Evolutionary conservation across 164 flowering plant genomes (phyloP).

Genomic region (Stephania japonica): DNA sequence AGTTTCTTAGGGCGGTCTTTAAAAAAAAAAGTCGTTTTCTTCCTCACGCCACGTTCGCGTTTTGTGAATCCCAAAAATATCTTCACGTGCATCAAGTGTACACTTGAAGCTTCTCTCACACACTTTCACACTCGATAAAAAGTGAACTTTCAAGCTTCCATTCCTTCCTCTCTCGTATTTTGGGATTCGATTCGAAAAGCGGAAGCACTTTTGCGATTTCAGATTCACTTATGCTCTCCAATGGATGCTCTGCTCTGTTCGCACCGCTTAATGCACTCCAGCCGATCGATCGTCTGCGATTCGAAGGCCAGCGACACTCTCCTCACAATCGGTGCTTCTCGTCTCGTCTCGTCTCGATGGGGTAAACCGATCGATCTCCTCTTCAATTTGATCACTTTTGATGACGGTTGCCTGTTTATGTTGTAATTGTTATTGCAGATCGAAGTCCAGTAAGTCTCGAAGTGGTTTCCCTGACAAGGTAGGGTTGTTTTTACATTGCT

Average conservation of each 20-base stretch:
- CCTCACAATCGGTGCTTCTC: neutral
- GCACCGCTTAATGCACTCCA: neutral
- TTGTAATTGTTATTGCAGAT: conserved; percentile 17
- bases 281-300: conserved; percentile 1
- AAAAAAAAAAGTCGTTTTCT: too few relatives aligned
- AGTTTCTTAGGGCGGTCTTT: too few relatives aligned
- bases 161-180: neutral
- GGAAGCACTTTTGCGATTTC: neutral
- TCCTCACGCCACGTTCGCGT: neutral
- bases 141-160: too few relatives aligned
- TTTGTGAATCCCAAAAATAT: neutral
- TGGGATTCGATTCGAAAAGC: neutral
- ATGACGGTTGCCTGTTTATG: neutral
- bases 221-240: conserved; percentile 8
- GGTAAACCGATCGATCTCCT: conserved; percentile 3
- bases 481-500: neutral
- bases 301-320: conserved; percentile 3
- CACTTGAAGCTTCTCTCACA: neutral
- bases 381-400: neutral
- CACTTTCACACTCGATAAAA: neutral
- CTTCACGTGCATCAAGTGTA: neutral
- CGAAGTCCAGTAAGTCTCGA: conserved; percentile 25
- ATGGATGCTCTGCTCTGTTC: conserved; percentile 23
- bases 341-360: conserved; percentile 5
- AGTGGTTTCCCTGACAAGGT: neutral